Evolutionary conservation across 2,329 filamentous ascomycete species (phyloP).

Genomic region (Iodosphaeria phyllophila): DNA sequence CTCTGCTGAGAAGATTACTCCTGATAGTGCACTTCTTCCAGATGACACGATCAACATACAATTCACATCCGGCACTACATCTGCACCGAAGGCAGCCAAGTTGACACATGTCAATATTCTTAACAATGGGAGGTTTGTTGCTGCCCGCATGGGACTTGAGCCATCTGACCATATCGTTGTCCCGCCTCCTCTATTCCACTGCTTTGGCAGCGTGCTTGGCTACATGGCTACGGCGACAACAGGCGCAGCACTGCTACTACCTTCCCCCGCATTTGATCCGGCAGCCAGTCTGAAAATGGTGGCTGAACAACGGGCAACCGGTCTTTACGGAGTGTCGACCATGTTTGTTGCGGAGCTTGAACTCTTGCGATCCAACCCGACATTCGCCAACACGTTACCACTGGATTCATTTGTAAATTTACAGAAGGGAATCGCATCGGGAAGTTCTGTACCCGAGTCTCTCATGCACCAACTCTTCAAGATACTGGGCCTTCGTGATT

Average conservation of each 20-base stretch:
- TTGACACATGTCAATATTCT: constrained; percentile 72
- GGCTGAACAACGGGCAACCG: constrained; percentile 33
- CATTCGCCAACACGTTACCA: constrained; percentile 10
- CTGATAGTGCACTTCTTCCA: constrained; percentile 28
- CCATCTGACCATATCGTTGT: constrained; percentile 62
- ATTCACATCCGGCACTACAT: constrained; percentile 93
- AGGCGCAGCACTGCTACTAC: constrained; percentile 67
- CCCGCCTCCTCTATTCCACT: constrained; percentile 73
- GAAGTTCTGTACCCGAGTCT: constrained; percentile 64
- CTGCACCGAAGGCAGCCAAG: constrained; percentile 78
- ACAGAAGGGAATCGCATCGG: constrained; percentile 81
- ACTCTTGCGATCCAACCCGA: constrained; percentile 33
- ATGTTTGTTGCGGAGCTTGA: constrained; percentile 89
- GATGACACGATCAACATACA: constrained; percentile 82
- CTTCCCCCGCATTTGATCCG: constrained; percentile 74
- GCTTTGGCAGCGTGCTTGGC: constrained; percentile 83
- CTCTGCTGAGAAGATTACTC: constrained; percentile 15
- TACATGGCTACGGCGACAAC: constrained; percentile 84
- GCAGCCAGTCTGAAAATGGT: constrained; percentile 44
- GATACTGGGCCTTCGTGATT: constrained; percentile 55
- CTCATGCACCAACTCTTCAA: constrained; percentile 63
- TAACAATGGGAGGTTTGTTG: constrained; percentile 81
- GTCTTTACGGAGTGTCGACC: constrained; percentile 76
- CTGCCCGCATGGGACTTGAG: constrained; percentile 64
- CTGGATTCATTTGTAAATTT: constrained; percentile 22